phyloP scores from a whole-genome alignment of 768 basidiomycete genomes.

The Pleurotus sapidus region DNA sequence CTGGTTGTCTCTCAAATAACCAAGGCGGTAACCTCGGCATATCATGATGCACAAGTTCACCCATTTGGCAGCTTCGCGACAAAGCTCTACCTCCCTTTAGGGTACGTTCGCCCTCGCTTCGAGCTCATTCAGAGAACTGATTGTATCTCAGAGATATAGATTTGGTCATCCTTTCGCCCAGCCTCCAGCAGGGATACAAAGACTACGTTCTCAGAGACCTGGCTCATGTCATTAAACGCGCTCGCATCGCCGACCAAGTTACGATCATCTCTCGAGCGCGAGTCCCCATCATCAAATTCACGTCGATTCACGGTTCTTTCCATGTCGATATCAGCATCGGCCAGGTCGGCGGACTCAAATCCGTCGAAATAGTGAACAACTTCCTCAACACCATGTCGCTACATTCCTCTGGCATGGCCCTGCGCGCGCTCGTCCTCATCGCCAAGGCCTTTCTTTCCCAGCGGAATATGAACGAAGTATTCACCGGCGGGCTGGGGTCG shows the following conservation, averaged over 20 bases:
- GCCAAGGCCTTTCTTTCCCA: conserved; percentile 90
- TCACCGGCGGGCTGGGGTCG: conserved; percentile 89
- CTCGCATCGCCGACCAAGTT: conserved; percentile 70
- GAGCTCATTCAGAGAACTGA: not conserved
- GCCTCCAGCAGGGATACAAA: conserved; percentile 71
- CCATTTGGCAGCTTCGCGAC: conserved; percentile 95
- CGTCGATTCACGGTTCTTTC: conserved; percentile 76
- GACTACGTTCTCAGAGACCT: conserved; percentile 70
- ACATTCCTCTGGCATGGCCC: conserved; percentile 47
- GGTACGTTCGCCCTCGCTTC: conserved; percentile 49
- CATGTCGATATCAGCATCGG: conserved; percentile 95
- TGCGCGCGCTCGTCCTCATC: conserved; percentile 82
- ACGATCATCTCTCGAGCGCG: conserved; percentile 90
- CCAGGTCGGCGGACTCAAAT: conserved; percentile 79
- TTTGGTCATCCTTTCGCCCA: conserved; percentile 79
- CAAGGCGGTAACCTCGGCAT: conserved; percentile 56
- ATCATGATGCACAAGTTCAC: conserved; percentile 76
- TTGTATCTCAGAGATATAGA: conserved; percentile 79
- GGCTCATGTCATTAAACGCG: conserved; percentile 72
- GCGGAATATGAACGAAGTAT: conserved; percentile 97
- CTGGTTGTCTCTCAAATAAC: conserved; percentile 71
- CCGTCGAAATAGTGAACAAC: conserved; percentile 76
- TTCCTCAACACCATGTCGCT: conserved; percentile 64
- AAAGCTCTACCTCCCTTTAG: conserved; percentile 87
- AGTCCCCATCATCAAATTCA: conserved; percentile 96